Base-by-base conservation (phyloP, 306 rosid genomes). In the Glycyrrhiza uralensis region DNA sequence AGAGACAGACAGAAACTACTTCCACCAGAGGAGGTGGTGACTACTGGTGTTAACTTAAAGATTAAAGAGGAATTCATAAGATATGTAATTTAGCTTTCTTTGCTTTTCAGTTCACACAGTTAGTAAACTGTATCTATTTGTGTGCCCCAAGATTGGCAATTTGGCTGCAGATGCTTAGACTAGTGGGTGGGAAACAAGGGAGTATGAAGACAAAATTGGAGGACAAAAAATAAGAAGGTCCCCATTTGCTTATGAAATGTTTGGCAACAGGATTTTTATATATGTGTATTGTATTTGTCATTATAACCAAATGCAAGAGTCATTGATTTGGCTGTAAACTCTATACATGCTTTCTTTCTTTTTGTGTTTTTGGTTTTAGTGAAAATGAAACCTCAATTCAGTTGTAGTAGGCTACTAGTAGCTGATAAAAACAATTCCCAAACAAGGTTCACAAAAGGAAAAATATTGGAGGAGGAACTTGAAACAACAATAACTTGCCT, bases 11-110 rank as follows among this genome's bases (percentile, higher is more conserved):
- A 66, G 78, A 46, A 72, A 58, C 38, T 28, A 64, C 54, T 75
- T 71, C 55, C 81, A 64, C 28, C 84, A 57, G 75, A 82, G 82
- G 72, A 82, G 80, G 67, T 29, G 78, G 64, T 87, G 59, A 76
- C 11, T 1, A 36, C 1, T 24, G 39, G 4, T 74, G 76, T n/a
- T n/a, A 42, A 47, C 30, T 30, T n/a, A 22, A 11, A n/a, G n/a
- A n/a, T n/a, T n/a, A n/a, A n/a, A 13, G 23, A 47, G 36, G 61
- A 6, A 72, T 58, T 61, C 17, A 72, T 59, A 6, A 20, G 5
- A 15, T 17, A 41, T n/a, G n/a, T n/a, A n/a, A n/a, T 10, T n/a
- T 38, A 15, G 12, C 44, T 17, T 58, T 45, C 47, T 66, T 72
- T 66, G 63, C 3, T 52, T 22, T 64, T 55, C 33, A 60, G 23